Base-by-base conservation (phyloP, 2,329 filamentous ascomycete genomes). In the Penicillium sp. region DNA sequence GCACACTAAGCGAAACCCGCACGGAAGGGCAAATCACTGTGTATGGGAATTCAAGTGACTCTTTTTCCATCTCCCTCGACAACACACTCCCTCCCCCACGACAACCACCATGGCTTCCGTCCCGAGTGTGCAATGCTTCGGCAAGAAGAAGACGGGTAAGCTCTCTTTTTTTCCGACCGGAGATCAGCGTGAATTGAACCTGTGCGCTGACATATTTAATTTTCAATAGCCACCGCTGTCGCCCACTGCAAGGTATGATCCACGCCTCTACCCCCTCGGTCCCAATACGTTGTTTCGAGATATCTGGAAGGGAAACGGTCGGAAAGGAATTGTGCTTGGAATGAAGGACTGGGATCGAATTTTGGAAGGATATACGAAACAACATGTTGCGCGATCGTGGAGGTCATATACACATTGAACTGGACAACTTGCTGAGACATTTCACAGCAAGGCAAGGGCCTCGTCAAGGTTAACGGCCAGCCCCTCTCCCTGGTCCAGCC, bases 391-490 rank as follows among this genome's bases (percentile, higher is more conserved):
- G 58, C 35, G 49, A 50, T 43, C 47, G 54, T 49, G 39, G 54
- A 48, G 46, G 31, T 41, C 22, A 43, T 34, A 38, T 42, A 49
- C 35, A 41, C 24, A 50, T 35, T 32, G 40, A 48, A 43, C n/a
- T 49, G 49, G 61, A 57, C 48, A 56, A 42, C 35, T 55, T 55
- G 52, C 63, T 64, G 59, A 66, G 61, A 61, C 53, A 59, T 53
- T 50, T 54, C 65, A 71, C 66, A 84, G 81, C 76, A 82, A 72
- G 84, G 84, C 71, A 86, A 86, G 75, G 93, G 93, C 76, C 84
- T 97, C 69, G 83, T 98, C 78, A 95, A 94, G 82, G 93, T 96
- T 78, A 98, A 97, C 82, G 93, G 93, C 78, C 87, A 88, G 75
- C 93, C 93, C 70, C 84, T 98, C 69, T 80, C 80, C 70, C 87